A percentile compares a stretch with the other conserved stretches of the same genome.
These are phyloP conservation scores for Mortierella sp. DNA, from an alignment of 371 early-diverging fungal species.

Conservation along the genomic window DNA sequence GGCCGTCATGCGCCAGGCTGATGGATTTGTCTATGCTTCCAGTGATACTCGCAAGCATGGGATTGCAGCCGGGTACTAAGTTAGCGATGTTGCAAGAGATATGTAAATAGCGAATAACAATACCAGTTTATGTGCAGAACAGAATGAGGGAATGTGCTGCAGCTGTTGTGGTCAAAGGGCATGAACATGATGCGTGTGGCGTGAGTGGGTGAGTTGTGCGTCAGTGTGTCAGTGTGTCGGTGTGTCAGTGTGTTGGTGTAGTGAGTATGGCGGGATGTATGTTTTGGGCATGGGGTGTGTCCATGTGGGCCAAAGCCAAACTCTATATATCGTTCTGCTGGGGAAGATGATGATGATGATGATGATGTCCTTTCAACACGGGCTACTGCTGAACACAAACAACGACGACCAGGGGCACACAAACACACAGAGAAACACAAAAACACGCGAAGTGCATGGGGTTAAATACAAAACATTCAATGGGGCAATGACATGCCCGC, in stretches of 20 bases:
- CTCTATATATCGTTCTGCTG: slow-evolving; percentile 1
- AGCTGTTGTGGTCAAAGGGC: neutral
- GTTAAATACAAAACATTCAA: too few species aligned
- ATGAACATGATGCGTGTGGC: too few species aligned
- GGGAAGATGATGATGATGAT: neutral
- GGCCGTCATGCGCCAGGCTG: slow-evolving; percentile 57
- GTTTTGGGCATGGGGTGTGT: slow-evolving; percentile 2
- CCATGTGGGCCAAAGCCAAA: slow-evolving; percentile 3
- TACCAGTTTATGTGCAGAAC: neutral
- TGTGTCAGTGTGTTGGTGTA: neutral
- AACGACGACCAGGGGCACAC: neutral
- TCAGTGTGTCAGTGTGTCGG: neutral
- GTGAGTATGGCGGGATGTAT: neutral
- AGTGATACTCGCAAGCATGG: slow-evolving; percentile 70
- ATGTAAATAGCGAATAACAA: neutral
- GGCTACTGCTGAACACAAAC: neutral
- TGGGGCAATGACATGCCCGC: too few species aligned
- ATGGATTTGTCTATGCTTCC: slow-evolving; percentile 63
- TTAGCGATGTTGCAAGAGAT: too few species aligned
- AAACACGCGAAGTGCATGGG: too few species aligned
- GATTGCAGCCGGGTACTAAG: slow-evolving; percentile 66
- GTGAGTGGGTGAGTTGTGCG: neutral
- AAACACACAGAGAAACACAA: too few species aligned
- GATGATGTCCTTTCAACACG: neutral
- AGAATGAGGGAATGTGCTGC: too few species aligned